Base-by-base conservation (phyloP, 352 stramenopile genomes). In the Phytopythium ostracodes region DNA sequence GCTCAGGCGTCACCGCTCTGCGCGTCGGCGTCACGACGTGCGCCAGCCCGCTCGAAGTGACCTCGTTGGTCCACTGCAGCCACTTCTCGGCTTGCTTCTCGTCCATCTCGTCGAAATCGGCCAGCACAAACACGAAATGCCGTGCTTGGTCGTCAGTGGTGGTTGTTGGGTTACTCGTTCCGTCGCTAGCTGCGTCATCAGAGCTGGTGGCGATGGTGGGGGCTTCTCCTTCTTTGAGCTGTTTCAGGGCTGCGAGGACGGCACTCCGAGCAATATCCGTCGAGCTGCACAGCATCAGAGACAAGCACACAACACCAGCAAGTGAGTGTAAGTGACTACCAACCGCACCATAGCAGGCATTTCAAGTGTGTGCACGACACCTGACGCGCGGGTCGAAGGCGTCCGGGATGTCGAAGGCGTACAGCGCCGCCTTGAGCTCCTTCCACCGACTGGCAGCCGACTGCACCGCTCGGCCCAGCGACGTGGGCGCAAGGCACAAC, bases 1-100 rank as follows among this genome's bases (percentile, higher is more conserved):
- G 72, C 2, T 64, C 60, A 0, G 78, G 76, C 10, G 84, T 91
- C n/a, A 91, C 57, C 1, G 72, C 60, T 6, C 56, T 56, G 0
- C 38, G 66, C 11, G 79, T 88, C 20, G 73, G 59, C 38, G 89
- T 36, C 22, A 91, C 73, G 8, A 91, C 81, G 57, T 93, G 68
- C 6, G 80, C 81, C 24, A 93, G 60, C 0, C 73, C 71, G 1
- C 67, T 59, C 12, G 35, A 73, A 2, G 80, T 87, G 18, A 88
- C 66, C 24, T 73, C 62, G 43, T 87, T 68, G 5, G 71, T 70
- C 84, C 84, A 93, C 17, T 66, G 55, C 15, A 91, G 57, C 71
- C 69, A 87, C 33, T 40, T 64, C 25, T 72, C 67, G 2, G 57
- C 59, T 24, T 82, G 64, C 3, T 63, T 63, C 25, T 75, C 67